Base-by-base conservation (phyloP, 257 asterid genomes). In the Penstemon davidsonii region DNA sequence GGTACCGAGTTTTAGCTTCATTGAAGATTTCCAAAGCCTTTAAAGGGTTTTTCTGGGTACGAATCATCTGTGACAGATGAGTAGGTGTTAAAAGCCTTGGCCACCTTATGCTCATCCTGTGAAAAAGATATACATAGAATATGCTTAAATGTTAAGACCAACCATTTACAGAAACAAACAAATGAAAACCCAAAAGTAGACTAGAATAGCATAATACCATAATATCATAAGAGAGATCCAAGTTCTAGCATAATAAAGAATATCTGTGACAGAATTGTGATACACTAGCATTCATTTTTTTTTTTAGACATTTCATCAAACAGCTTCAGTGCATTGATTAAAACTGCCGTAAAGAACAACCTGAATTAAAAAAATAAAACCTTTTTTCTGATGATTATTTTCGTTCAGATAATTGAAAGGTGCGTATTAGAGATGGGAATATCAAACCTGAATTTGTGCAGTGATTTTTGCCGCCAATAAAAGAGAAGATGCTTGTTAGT, bases 1-100 rank as follows among this genome's bases (percentile, higher is more conserved):
- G 92, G 75, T 83, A 88, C 58, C 84, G 79, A 43, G 44, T 47
- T 78, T 84, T 88, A 19, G 88, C 97, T 75, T 86, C 85, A 4
- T 79, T 76, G 75, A 90, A 93, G 64, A 86, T 65, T 74, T 84
- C 83, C 76, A 93, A 84, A 41, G 97, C 96, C 78, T 83, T 93
- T 45, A 80, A 66, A 9, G 98, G 97, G 78, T 82, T 89, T 79
- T 87, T 89, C 87, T 92, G 96, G 61, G 75, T 69, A 49, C 74
- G 76, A 70, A 88, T 75, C 18, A 93, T 66, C 83, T 82, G 91
- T 0, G 94, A 85, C 77, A 90, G 97, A 42, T 81, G 82, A 33
- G 89, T 81, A 43, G 97, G 90, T 13, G 84, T 82, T 75, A 93
- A 76, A 66, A 81, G 55, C 82, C 94, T 85, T 12, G 98, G 98